These are phyloP conservation scores for Tieghemostelium lacteum DNA, from an alignment of 78 protist species.

Conservation along the genomic window DNA sequence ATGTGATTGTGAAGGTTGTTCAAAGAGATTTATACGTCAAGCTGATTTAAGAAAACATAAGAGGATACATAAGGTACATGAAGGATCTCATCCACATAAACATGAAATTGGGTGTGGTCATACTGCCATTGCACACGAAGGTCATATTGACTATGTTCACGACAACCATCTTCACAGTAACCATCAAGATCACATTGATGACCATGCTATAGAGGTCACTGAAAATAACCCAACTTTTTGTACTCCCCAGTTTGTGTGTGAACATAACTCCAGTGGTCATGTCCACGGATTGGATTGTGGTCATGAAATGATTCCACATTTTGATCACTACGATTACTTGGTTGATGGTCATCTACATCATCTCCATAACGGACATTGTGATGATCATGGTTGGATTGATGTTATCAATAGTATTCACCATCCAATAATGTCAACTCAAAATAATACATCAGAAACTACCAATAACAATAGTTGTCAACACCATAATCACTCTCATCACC, in stretches of 20 bases:
- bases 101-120: conserved; percentile 71
- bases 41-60: conserved; percentile 62
- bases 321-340: conserved; percentile 54
- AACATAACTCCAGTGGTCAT: conserved; percentile 43
- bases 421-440: no score
- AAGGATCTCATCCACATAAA: conserved; percentile 36
- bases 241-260: conserved; percentile 59
- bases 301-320: conserved; percentile 66
- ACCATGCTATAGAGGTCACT: conserved; percentile 42
- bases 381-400: conserved; percentile 71
- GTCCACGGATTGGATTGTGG: conserved; percentile 46
- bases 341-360: conserved; percentile 78
- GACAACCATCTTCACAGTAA: conserved; percentile 49
- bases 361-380: conserved; percentile 62
- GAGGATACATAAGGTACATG: conserved; percentile 29
- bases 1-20: conserved; percentile 80
- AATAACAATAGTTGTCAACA: no score
- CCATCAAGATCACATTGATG: conserved; percentile 60
- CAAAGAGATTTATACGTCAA: conserved; percentile 71
- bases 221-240: conserved; percentile 41
- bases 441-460: no score
- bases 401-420: no score
- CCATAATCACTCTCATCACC: no score
- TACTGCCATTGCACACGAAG: conserved; percentile 78
- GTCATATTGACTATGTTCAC: conserved; percentile 55